Conservation (phyloP, 345 rosid genomes). For the Arabis alpina region DNA sequence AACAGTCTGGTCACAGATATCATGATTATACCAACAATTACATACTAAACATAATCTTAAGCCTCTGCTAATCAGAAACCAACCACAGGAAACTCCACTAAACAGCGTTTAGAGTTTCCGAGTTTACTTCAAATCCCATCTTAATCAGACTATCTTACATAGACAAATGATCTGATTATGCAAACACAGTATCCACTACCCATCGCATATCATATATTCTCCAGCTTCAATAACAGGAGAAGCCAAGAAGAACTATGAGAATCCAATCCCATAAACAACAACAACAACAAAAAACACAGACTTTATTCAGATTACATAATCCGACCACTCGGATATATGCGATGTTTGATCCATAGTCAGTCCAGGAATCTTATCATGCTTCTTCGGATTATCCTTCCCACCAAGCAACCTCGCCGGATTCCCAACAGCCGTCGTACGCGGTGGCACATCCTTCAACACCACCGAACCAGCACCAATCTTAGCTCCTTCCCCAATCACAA, state of each 20-base stretch:
- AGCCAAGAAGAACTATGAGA: conserved; percentile 26
- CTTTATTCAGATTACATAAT: conserved; percentile 73
- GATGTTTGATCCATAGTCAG: conserved; percentile 95
- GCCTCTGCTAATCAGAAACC: conserved; percentile 45
- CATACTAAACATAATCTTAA: conserved; percentile 33
- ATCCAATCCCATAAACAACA: conserved; percentile 35
- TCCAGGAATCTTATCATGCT: conserved; percentile 79
- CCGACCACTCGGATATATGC: conserved; percentile 81
- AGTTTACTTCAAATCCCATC: conserved; percentile 38
- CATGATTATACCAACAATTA: conserved; percentile 19
- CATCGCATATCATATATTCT: conserved; percentile 21
- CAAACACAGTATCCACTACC: conserved; percentile 4
- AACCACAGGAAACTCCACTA: conserved; percentile 44
- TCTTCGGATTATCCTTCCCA: conserved; percentile 81
- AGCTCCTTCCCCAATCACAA: conserved; percentile 90
- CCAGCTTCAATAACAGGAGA: conserved; percentile 35
- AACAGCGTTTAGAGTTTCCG: conserved; percentile 37
- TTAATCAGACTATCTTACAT: conserved; percentile 28
- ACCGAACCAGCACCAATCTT: conserved; percentile 95
- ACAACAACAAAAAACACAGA: not conserved
- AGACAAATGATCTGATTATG: conserved; percentile 31
- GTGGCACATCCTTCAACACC: conserved; percentile 80
- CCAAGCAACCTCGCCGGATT: conserved; percentile 92
- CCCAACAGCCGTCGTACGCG: conserved; percentile 85
- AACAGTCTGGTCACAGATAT: conserved; percentile 24